Base-by-base conservation (phyloP, 345 rosid genomes). In the Brassica nigra region DNA sequence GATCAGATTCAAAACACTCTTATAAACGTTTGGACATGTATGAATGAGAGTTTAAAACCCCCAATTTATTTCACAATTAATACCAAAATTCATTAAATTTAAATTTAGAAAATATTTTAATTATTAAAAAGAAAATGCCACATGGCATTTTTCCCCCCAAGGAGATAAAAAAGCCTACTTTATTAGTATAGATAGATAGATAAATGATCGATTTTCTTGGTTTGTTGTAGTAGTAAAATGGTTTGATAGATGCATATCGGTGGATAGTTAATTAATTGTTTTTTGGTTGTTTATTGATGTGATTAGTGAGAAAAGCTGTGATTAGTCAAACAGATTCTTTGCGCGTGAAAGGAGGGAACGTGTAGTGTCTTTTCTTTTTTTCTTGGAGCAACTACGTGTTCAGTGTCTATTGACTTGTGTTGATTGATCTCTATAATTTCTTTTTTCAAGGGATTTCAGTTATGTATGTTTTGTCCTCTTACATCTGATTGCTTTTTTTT, bases 301-400 rank as follows among this genome's bases (percentile, higher is more conserved):
- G 71, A 71, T 78, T 78, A 55, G 62, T 33, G 39, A 62, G 70
- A 69, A 61, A 16, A 15, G 62, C 2, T 68, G 16, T 76, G 23
- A 68, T 76, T 77, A 77, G 80, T 77, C 76, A 62, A 77, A 64
- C 61, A 71, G 73, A 72, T 71, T 10, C 66, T 71, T 71, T 71
- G 71, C 81, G 81, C 76, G 71, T 78, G 76, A 37, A 55, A 64
- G 34, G 57, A 70, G 81, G 69, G 71, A 72, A 78, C 81, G 76
- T 78, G 71, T 49, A 36, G 27, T 20, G 31, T 71, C 9, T 44
- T 33, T 2, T 14, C 42, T 59, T 49, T 52, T 23, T 20, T 3
- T 11, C 28, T 66, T 6, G 31, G 29, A 5, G 8, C 28, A 64
- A 64, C 31, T 68, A 71, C 69, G 80, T 69, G 80, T 68, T 39